phyloP scores from a whole-genome alignment of 129 eudicot species.

The Deinandra increscens region DNA sequence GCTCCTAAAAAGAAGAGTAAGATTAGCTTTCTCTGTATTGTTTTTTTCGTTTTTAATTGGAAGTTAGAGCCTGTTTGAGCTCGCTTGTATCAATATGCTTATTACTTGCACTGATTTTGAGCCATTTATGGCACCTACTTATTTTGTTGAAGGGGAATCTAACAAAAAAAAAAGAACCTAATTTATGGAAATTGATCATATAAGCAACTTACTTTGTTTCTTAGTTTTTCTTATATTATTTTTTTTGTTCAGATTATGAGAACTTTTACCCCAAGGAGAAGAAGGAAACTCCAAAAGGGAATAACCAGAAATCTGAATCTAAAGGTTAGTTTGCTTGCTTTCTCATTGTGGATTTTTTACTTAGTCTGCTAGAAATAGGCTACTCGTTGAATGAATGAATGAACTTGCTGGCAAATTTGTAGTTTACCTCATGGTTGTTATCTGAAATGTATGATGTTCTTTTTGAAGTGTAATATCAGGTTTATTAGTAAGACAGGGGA shows the following conservation, averaged over 20 bases:
- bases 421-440: conserved; percentile 11
- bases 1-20: conserved; percentile 89
- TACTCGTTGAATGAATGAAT: not conserved
- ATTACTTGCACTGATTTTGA: not conserved
- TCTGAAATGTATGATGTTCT: not conserved
- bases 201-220: not conserved
- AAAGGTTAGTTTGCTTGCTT: conserved; percentile 52
- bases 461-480: too few species aligned
- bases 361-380: conserved; percentile 4
- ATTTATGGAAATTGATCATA: conserved; percentile 8
- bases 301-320: conserved; percentile 75
- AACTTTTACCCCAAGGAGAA: conserved; percentile 75
- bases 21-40: conserved; percentile 13
- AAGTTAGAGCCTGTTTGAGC: too few species aligned
- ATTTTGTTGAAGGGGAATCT: not conserved
- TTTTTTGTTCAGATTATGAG: conserved; percentile 64
- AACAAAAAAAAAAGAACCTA: not conserved
- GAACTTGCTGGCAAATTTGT: not conserved
- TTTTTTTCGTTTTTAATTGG: not conserved
- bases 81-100: not conserved
- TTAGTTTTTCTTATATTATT: not conserved
- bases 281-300: conserved; percentile 76
- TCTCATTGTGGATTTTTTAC: conserved; percentile 8
- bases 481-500: too few species aligned
- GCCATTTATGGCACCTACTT: not conserved